Percentiles rank a stretch among this genome's conserved stretches.
These are phyloP conservation scores for Coemansia sp. DNA, from an alignment of 192 early-diverging fungal species.

Conservation along the genomic window DNA sequence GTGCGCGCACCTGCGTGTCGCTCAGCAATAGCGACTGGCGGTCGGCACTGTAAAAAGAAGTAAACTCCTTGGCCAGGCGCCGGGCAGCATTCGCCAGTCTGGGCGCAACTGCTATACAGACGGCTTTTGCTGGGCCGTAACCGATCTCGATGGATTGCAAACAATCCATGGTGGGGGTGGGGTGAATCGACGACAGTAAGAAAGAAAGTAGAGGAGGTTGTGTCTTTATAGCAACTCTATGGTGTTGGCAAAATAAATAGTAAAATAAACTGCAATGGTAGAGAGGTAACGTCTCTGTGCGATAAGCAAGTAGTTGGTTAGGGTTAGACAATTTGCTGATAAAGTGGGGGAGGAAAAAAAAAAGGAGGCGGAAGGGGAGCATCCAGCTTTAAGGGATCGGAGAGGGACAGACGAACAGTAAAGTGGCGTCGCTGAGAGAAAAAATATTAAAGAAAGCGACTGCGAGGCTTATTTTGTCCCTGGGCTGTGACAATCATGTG, in stretches of 20 bases:
- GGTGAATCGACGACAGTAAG: background rate
- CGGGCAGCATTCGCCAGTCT: background rate
- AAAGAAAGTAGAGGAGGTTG: background rate
- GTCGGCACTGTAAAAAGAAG: background rate
- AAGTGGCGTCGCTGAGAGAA: background rate
- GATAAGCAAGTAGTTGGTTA: no score
- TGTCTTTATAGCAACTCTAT: no score
- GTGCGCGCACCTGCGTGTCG: background rate
- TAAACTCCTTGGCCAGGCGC: slow-evolving; percentile 11
- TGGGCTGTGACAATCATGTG: no score
- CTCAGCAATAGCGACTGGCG: background rate
- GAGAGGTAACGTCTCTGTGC: no score
- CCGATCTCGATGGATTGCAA: background rate
- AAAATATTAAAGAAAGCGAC: background rate
- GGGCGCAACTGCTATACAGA: background rate
- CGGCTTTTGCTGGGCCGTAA: background rate
- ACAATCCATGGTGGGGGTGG: background rate
- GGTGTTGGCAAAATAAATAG: background rate
- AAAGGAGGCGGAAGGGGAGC: background rate
- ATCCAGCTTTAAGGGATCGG: background rate
- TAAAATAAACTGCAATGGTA: background rate
- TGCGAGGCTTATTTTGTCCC: background rate
- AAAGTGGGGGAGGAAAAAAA: no score
- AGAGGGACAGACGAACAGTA: background rate
- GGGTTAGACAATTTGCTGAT: no score